These are phyloP conservation scores for Davidsoniella eucalypti DNA, from an alignment of 2,329 filamentous ascomycete species.

Conservation along the genomic window DNA sequence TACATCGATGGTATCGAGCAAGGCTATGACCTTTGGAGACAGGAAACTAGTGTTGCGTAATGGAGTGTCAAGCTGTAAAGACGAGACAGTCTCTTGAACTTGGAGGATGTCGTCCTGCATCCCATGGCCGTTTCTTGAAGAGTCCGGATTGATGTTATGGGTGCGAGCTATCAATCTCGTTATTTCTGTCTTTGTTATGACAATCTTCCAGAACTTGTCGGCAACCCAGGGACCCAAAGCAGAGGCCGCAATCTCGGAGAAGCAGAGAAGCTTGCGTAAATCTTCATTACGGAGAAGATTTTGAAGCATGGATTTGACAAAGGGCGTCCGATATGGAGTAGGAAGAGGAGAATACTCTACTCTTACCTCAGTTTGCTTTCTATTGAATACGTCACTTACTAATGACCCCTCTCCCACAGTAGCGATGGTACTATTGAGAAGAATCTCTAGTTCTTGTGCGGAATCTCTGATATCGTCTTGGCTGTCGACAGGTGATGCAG, in stretches of 20 bases:
- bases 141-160: not conserved
- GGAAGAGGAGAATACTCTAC: slow-evolving; percentile 28
- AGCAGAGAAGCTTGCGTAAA: slow-evolving; percentile 42
- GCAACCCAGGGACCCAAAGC: slow-evolving; percentile 72
- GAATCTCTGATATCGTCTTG: slow-evolving; percentile 56
- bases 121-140: not conserved
- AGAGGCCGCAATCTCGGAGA: slow-evolving; percentile 40
- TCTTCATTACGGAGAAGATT: slow-evolving; percentile 25
- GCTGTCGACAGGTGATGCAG: slow-evolving; percentile 82
- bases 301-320: slow-evolving; percentile 41
- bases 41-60: slow-evolving; percentile 22
- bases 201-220: slow-evolving; percentile 63
- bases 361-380: slow-evolving; percentile 34
- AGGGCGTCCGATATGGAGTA: slow-evolving; percentile 41
- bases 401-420: slow-evolving; percentile 38
- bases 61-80: no score
- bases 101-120: no score
- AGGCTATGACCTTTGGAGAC: slow-evolving; percentile 55
- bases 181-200: slow-evolving; percentile 45
- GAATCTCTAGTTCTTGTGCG: slow-evolving; percentile 54
- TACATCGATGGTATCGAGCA: slow-evolving; percentile 42
- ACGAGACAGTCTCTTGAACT: no score
- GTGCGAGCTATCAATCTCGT: slow-evolving; percentile 43
- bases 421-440: slow-evolving; percentile 69
- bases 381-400: slow-evolving; percentile 14